Percentiles rank a stretch among this genome's conserved stretches.
Evolutionary conservation across 441 rosid species (phyloP).

Genomic region (Brassica balearica): DNA sequence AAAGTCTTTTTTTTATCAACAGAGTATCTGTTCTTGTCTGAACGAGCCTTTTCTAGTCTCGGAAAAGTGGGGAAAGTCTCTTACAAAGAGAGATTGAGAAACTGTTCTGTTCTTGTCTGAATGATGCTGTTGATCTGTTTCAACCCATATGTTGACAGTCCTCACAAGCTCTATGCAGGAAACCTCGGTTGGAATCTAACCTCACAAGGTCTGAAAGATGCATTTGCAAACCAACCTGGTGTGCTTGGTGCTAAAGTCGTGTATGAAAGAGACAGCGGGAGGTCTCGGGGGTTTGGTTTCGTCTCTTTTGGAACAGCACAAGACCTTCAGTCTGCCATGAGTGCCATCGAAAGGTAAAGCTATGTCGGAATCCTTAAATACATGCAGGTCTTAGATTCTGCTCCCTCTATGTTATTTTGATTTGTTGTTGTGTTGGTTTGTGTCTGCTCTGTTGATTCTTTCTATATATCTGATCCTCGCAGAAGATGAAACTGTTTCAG

Average conservation of each 20-base stretch:
- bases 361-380: too few relatives aligned
- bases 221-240: conserved; percentile 73
- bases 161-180: conserved; percentile 88
- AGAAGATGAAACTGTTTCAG: conserved; percentile 34
- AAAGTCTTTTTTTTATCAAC: too few relatives aligned
- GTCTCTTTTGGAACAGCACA: conserved; percentile 74
- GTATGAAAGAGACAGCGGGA: conserved; percentile 69
- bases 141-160: conserved; percentile 65
- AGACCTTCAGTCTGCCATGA: conserved; percentile 55
- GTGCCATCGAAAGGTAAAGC: conserved; percentile 31
- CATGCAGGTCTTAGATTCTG: too few relatives aligned
- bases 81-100: too few relatives aligned
- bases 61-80: too few relatives aligned
- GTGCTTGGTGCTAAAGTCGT: conserved; percentile 81
- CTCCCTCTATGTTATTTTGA: too few relatives aligned
- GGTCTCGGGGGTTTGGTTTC: conserved; percentile 90
- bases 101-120: too few relatives aligned
- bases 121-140: too few relatives aligned
- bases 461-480: conserved; percentile 39
- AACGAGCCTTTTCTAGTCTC: too few relatives aligned
- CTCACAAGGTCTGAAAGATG: conserved; percentile 74
- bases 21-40: too few relatives aligned
- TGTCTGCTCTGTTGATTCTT: conserved; percentile 1
- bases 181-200: conserved; percentile 87
- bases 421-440: too few relatives aligned